Base-by-base conservation (phyloP, 768 basidiomycete species). In the Tephrocybe rancida region DNA sequence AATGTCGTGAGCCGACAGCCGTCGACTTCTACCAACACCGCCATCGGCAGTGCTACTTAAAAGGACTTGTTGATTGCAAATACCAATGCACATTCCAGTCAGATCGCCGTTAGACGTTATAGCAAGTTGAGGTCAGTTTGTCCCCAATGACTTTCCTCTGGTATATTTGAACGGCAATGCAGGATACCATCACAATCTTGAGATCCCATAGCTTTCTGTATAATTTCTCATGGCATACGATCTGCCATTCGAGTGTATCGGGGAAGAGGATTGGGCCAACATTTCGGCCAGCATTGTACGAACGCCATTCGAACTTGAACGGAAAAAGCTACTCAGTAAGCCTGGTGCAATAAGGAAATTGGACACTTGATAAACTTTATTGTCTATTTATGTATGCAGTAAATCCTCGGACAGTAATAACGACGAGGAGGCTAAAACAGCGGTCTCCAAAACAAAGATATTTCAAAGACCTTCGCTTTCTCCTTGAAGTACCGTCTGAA, bases 361-460 rank as follows among this genome's bases (percentile, higher is more conserved):
- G 21, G n/a, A n/a, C n/a, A 25, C 29, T 13, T 30, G 29, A 13
- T 30, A 30, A 13, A 6, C 13, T 6, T 30, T 37, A 5, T 37
- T 37, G 35, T 37, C n/a, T 37, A 37, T 14, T 37, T 18, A 5
- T 37, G 35, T 18, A 7, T 43, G 2, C 24, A 48, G 47, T 48
- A 13, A 48, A 48, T n/a, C 18, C 19, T 14, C 4, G 24, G 13
- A 38, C 22, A 25, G 16, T 48, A 35, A 13, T 37, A 18, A 18
- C 37, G 18, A 37, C 25, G 3, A 48, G 25, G 14, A 19, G 37
- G 37, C 34, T 48, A 8, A 48, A n/a, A 22, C 70, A 47, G 24
- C 25, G 5, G 13, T 37, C 21, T 14, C 32, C 2, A 24, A 18
- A 22, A 24, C 35, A 37, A 16, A 25, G 19, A n/a, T 26, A 48